Evolutionary conservation across 2,329 filamentous ascomycete genomes (phyloP).

Genomic region (Neofusicoccum laricinum): DNA sequence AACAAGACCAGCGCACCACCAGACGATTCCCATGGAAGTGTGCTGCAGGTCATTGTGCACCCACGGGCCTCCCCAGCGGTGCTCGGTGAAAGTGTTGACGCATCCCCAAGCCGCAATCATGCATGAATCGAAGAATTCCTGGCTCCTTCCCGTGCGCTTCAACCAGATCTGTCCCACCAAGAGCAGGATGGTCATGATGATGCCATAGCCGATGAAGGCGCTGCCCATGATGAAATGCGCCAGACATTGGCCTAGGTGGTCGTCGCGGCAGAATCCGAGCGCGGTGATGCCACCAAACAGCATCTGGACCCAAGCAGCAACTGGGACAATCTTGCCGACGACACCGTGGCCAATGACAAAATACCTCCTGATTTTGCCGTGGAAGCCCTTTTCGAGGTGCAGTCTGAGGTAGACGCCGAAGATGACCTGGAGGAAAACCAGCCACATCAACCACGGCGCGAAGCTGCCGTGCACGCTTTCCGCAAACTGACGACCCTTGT

Average conservation of each 20-base stretch:
- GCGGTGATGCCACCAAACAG: constrained; percentile 91
- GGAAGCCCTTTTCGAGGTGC: constrained; percentile 80
- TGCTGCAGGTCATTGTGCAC: constrained; percentile 94
- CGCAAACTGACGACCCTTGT: constrained; percentile 83
- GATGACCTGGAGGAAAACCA: constrained; percentile 72
- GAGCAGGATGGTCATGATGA: constrained; percentile 80
- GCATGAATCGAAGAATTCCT: constrained; percentile 93
- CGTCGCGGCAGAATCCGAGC: constrained; percentile 86
- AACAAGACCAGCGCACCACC: constrained; percentile 91
- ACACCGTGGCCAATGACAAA: constrained; percentile 74
- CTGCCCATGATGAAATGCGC: constrained; percentile 99
- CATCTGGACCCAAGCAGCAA: constrained; percentile 90
- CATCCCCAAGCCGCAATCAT: constrained; percentile 94
- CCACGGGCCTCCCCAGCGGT: constrained; percentile 88
- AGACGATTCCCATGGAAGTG: constrained; percentile 98
- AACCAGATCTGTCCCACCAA: constrained; percentile 88
- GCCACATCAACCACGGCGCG: constrained; percentile 74
- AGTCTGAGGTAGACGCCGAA: constrained; percentile 85
- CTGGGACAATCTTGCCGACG: constrained; percentile 81
- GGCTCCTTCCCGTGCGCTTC: constrained; percentile 75
- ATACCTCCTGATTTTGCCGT: constrained; percentile 71
- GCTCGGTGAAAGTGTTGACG: constrained; percentile 97
- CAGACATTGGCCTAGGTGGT: constrained; percentile 87
- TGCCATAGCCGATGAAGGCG: constrained; percentile 91
- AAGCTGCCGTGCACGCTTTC: constrained; percentile 79